Base-by-base conservation (phyloP, 169 alveolate species). In the Eimeria sp. region DNA sequence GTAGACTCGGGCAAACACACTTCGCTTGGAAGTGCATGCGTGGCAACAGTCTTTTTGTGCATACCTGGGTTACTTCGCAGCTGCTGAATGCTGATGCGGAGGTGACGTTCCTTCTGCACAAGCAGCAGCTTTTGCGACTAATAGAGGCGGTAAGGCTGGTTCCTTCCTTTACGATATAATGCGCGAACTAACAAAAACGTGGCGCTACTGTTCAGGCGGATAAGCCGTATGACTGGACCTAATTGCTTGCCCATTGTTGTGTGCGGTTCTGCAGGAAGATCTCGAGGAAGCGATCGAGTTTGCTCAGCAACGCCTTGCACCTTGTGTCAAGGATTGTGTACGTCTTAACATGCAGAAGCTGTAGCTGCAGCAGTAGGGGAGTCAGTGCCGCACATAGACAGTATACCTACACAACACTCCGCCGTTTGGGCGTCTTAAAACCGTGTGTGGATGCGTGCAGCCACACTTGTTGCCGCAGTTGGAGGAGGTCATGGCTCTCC, bases 301-400 rank as follows among this genome's bases (percentile, higher is more conserved):
- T 49, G 97, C 97, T 16, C 97, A 95, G 91, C 85, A 27, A 54
- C 72, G 87, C 49, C 95, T 95, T 54, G 97, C 97, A n/a, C 97
- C 97, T 16, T 85, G 95, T 33, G 95, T 95, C 89, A 95, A 64
- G 74, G 91, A 95, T 37, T 77, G 91, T 74, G 97, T 95, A 60
- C 68, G 97, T 71, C 33, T 27, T 4, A n/a, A 25, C n/a, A 27
- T 27, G 89, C 74, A 85, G 49, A 43, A 54, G 25, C 49, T 0
- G 30, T n/a, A 40, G 72, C 64, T 6, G 72, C 52, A 76, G 23
- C 14, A 40, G 60, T 62, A 40, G 85, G 40, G 40, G 85, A 9
- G 16, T 40, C 46, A 62, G 71, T 25, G 46, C 4, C 77, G 30
- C 46, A 1, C 23, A 13, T 30, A 30, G 13, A 30, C 40, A 68